Base-by-base conservation (phyloP, 345 rosid species). In the Sisymbrium irio region DNA sequence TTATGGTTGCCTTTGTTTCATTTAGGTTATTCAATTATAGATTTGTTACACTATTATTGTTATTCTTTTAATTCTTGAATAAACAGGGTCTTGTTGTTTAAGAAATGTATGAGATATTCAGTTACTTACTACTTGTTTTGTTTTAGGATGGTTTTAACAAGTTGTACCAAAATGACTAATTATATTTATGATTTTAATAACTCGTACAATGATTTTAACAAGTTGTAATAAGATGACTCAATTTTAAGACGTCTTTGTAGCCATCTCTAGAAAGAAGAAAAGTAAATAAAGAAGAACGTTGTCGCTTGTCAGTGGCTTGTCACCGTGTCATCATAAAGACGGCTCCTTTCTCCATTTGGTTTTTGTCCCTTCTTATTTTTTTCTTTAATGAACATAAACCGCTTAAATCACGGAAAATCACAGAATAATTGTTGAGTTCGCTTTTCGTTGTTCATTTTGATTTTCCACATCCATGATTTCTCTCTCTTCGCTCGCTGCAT, bases 291-390 rank as follows among this genome's bases (percentile, higher is more conserved):
- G 10, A 46, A 46, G 35, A 53, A 15, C 25, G 1, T 50, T 50
- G 56, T 50, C 15, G 56, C 39, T 9, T 55, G 39, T 55, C n/a
- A 58, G 15, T 10, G 28, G 18, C 15, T 58, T 33, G 50, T 41
- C 63, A 68, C 18, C 27, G 5, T 63, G 36, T 62, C 19, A 28
- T 13, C 39, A 15, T 69, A 70, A 30, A 41, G 37, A 30, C 19
- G 20, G 59, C 73, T 30, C 12, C 58, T 51, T 30, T 62, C 64
- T 45, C 65, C 9, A 41, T 53, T 51, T 17, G 41, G 47, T 73
- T 28, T 33, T 32, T 72, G 56, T 56, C 5, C 7, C n/a, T n/a
- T n/a, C n/a, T n/a, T n/a, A 4, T 8, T 35, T n/a, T 50, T 73
- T 17, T 44, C 11, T 64, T 51, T 5, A 12, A 62, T 50, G 9